Evolutionary conservation across 2,329 filamentous ascomycete species (phyloP).

Genomic region (Pseudocercospora musae): DNA sequence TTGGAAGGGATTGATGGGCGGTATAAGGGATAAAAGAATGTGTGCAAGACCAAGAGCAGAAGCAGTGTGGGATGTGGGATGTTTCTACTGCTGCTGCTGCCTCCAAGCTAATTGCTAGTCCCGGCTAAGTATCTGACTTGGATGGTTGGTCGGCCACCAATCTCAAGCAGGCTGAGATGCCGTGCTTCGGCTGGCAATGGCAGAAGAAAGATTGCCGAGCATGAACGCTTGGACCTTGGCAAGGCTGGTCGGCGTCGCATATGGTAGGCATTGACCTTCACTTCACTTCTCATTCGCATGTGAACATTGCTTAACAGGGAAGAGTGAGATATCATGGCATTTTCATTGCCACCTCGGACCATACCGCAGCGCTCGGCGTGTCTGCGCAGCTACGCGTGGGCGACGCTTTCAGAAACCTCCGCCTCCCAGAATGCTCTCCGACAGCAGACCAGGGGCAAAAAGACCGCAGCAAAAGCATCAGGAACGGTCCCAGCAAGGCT

Average conservation of each 20-base stretch:
- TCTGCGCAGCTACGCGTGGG: slow-evolving; percentile 28
- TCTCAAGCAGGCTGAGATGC: background rate
- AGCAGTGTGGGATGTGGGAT: background rate
- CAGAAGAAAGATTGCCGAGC: background rate
- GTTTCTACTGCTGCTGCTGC: background rate
- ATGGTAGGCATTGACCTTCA: background rate
- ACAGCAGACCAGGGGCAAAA: slow-evolving; percentile 38
- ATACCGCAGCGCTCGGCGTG: slow-evolving; percentile 32
- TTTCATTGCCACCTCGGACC: slow-evolving; percentile 20
- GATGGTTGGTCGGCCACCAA: background rate
- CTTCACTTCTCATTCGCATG: slow-evolving; percentile 4
- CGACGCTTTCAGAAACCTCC: slow-evolving; percentile 10
- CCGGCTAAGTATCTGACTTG: background rate
- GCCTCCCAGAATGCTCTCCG: slow-evolving; percentile 11
- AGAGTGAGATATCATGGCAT: slow-evolving; percentile 19
- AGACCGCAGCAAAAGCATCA: slow-evolving; percentile 33
- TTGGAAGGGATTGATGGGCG: background rate
- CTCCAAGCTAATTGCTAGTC: background rate
- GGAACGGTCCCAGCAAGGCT: slow-evolving; percentile 50
- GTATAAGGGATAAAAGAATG: background rate
- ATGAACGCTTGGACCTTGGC: background rate
- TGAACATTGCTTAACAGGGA: background rate
- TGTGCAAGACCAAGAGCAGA: background rate
- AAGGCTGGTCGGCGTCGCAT: background rate
- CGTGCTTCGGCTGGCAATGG: background rate